These are phyloP conservation scores for Penicillium coffeae DNA, from an alignment of 495 filamentous ascomycete species.

Conservation along the genomic window DNA sequence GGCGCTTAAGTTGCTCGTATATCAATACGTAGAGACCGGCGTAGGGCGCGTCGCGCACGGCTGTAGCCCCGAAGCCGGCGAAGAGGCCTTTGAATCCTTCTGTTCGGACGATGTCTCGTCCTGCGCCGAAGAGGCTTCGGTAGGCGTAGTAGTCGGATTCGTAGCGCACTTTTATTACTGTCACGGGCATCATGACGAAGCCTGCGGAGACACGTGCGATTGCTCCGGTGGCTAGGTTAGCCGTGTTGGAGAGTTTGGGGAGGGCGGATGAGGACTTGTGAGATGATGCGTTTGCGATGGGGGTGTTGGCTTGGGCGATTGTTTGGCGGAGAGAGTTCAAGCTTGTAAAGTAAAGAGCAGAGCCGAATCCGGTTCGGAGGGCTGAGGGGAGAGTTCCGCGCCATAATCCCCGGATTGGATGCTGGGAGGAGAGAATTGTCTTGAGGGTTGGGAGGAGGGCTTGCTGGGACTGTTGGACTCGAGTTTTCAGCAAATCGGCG, in stretches of 20 bases:
- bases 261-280: slow-evolving; percentile 64
- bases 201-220: slow-evolving; percentile 79
- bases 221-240: slow-evolving; percentile 82
- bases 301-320: slow-evolving; percentile 45
- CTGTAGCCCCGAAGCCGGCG: slow-evolving; percentile 88
- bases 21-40: slow-evolving; percentile 92
- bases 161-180: slow-evolving; percentile 94
- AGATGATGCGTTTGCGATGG: slow-evolving; percentile 16
- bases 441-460: slow-evolving; percentile 69
- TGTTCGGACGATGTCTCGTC: slow-evolving; percentile 64
- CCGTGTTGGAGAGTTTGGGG: slow-evolving; percentile 77
- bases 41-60: slow-evolving; percentile 90
- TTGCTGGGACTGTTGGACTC: slow-evolving; percentile 66
- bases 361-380: slow-evolving; percentile 87
- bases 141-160: slow-evolving; percentile 84
- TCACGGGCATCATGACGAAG: slow-evolving; percentile 92
- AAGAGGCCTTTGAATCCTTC: slow-evolving; percentile 88
- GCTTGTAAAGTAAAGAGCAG: slow-evolving; percentile 88
- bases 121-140: slow-evolving; percentile 67
- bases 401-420: slow-evolving; percentile 78
- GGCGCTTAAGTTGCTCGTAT: slow-evolving; percentile 83
- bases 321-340: slow-evolving; percentile 77
- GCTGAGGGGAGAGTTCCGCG: slow-evolving; percentile 88
- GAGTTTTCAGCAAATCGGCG: slow-evolving; percentile 92
- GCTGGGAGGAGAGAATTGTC: slow-evolving; percentile 57